Evolutionary conservation across 2,329 filamentous ascomycete genomes (phyloP).

Genomic region (Neurospora sp.): DNA sequence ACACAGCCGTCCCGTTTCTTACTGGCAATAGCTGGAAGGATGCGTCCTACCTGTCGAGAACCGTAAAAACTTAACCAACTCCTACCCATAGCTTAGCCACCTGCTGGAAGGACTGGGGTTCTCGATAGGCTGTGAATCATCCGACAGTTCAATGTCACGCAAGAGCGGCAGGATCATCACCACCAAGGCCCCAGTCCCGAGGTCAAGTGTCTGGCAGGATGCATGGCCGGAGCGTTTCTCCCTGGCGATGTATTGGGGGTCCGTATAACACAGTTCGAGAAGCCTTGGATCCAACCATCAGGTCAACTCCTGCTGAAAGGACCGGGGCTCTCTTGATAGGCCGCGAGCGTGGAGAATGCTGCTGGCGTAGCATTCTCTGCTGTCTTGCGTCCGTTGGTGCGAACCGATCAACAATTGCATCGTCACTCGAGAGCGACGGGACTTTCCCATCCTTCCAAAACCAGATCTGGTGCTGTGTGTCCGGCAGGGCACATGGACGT

Average conservation of each 20-base stretch:
- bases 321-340: conserved; percentile 2
- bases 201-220: neutral
- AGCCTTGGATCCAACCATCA: neutral
- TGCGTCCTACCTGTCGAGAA: conserved; percentile 1
- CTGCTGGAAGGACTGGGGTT: neutral
- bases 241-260: neutral
- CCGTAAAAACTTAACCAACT: conserved; percentile 4
- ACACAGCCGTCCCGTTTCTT: neutral
- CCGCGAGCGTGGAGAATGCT: neutral
- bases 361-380: conserved; percentile 4
- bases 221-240: neutral
- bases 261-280: neutral
- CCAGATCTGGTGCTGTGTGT: neutral
- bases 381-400: conserved; percentile 3
- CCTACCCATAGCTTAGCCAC: conserved; percentile 1
- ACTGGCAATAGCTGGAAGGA: neutral
- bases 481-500: neutral
- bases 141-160: neutral
- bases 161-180: neutral
- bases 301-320: neutral
- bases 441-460: neutral
- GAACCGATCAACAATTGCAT: neutral
- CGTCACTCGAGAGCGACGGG: neutral
- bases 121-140: neutral
- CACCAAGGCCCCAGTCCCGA: neutral